Evolutionary conservation across 192 early-diverging fungal genomes (phyloP), one percentile per base, ranked within the genome.

Genomic region (Coemansia sp.): DNA sequence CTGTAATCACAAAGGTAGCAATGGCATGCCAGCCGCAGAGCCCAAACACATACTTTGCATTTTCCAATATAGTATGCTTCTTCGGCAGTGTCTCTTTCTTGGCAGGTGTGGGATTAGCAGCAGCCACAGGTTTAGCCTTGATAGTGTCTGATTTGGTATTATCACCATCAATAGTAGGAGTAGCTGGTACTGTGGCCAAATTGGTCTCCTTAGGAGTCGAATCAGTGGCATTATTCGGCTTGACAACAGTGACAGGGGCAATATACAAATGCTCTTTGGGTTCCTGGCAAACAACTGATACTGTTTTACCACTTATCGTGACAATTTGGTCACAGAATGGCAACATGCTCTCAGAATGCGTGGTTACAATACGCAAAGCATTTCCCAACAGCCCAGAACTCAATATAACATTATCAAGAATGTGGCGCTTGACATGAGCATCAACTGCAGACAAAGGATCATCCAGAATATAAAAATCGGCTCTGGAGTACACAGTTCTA

Each of bases 401-500:
- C 42, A 72, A 44, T 18, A 73, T 60, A 0, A 62, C 71, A 27
- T 73, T 55, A 4, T 73, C 65, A 2, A 73, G 16, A 0, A 64
- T 64, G 44, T 64, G 63, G 41, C 63, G 63, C 18, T 44, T 64
- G 20, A 64, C 63, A 64, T 64, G 63, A 8, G 63, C 20, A 20
- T 51, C 47, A 6, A 51, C 47, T 16, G 47, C 47, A 5, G 47
- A 51, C 47, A 51, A 20, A 15, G 47, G 47, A 0, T 51, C 47
- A 5, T 51, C 47, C 47, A 51, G n/a, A 51, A 51, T 51, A 51
- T 67, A 73, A 47, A 73, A 36, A 49, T 73, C 71, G 0, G 71
- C 71, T 15, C 38, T 54, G 6, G 71, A 67, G 55, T 73, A 72
- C 12, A 72, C 47, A 27, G 69, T 51, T 16, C 69, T 44, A 8